Evolutionary conservation across 2,329 filamentous ascomycete genomes (phyloP), one percentile per base, ranked within the genome.

Genomic region (Colletotrichum spinosum): DNA sequence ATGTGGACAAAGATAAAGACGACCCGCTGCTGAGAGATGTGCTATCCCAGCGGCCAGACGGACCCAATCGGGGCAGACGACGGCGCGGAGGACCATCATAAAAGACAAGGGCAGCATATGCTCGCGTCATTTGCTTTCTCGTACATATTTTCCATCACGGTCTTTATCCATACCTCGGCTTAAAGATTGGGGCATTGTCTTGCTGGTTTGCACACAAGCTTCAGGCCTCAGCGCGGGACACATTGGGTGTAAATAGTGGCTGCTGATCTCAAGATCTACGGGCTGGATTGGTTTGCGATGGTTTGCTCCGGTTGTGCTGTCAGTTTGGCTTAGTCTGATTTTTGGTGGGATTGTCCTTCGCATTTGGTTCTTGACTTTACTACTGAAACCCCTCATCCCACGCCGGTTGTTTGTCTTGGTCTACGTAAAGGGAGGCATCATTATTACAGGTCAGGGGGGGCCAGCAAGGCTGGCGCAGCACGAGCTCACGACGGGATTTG

Each of bases 1-100:
- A 98, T 75, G 82, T 90, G 44, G 94, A 98, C 73, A 96, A 93
- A 76, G 90, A 92, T 75, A 95, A 94, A 77, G 94, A 97, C 70
- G 95, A 98, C 72, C 88, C 92, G 0, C 78, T 84, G 59, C 81
- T 99, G 45, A 87, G 94, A 56, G 91, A 95, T 53, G 95, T 98
- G 2, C 87, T 98, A 42, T 86, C 93, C 2, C 94, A 97, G 75
- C 85, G 96, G 55, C 89, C 92, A 3, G 92, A 97, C 77, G 94
- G 94, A 38, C 92, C 92, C 6, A 92, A 87, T 74, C 89, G 94
- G 69, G 93, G 94, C 38, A 86, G 94, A 67, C 85, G 94, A 74
- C 86, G 93, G 74, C 86, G 93, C 68, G 86, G 85, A 44, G 81
- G 76, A 61, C 76, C 79, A 45, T 50, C 48, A 8, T 68, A 46